These are phyloP conservation scores for Rutstroemia sp. DNA, from an alignment of 2,329 filamentous ascomycete genomes.

Conservation along the genomic window DNA sequence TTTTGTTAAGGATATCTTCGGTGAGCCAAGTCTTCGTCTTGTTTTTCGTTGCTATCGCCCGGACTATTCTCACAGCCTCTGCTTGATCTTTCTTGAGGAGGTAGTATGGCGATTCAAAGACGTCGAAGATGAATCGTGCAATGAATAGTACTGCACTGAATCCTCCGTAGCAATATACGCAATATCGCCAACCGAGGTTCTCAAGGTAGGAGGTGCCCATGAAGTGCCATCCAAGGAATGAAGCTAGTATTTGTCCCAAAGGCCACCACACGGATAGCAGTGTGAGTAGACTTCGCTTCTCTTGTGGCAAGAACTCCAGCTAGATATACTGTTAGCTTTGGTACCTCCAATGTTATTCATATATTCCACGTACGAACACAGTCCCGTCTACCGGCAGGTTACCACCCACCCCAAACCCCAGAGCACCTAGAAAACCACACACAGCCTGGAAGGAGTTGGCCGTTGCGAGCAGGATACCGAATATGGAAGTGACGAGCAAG, in stretches of 20 bases:
- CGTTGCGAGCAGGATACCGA: constrained; percentile 64
- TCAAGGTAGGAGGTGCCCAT: constrained; percentile 46
- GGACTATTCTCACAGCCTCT: constrained; percentile 73
- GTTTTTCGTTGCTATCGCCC: constrained; percentile 70
- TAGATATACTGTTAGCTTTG: background rate
- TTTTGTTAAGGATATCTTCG: constrained; percentile 55
- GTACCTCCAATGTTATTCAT: background rate
- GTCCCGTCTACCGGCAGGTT: constrained; percentile 6
- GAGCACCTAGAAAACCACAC: constrained; percentile 51
- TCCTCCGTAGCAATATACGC: constrained; percentile 63
- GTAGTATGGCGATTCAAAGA: constrained; percentile 83
- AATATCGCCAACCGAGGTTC: constrained; percentile 71
- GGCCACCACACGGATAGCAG: constrained; percentile 86
- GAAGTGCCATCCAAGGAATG: constrained; percentile 67
- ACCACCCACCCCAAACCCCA: constrained; percentile 65
- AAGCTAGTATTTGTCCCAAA: constrained; percentile 68
- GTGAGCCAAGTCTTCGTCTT: constrained; percentile 67
- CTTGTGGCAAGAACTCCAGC: constrained; percentile 73
- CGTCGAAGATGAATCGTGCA: constrained; percentile 68
- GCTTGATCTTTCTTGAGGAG: constrained; percentile 70
- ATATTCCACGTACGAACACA: constrained; percentile 1
- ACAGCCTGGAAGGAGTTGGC: constrained; percentile 59
- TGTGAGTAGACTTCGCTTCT: constrained; percentile 66
- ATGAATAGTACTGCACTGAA: constrained; percentile 72
- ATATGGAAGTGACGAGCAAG: constrained; percentile 65